These are phyloP conservation scores for Phytophthora tubulina DNA, from an alignment of 352 stramenopile species.

Conservation along the genomic window DNA sequence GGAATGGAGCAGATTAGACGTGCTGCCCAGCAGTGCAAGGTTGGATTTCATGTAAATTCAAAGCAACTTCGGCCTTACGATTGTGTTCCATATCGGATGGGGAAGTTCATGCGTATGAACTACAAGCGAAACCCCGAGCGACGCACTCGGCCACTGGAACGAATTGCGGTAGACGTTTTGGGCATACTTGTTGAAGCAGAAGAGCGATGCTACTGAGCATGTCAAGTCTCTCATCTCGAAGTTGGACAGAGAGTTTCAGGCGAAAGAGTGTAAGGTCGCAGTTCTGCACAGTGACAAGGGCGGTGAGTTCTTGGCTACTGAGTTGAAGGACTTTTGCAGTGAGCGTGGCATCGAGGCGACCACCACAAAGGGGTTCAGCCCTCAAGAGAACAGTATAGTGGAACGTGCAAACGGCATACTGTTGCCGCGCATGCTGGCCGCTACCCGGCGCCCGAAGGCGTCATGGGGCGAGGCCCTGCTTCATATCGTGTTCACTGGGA, in stretches of 20 bases:
- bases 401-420: slow-evolving; percentile 16
- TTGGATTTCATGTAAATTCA: no score
- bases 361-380: slow-evolving; percentile 25
- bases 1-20: slow-evolving; percentile 19
- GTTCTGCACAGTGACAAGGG: slow-evolving; percentile 14
- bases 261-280: not conserved
- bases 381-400: slow-evolving; percentile 36
- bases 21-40: slow-evolving; percentile 6
- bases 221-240: slow-evolving; percentile 7
- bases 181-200: not conserved
- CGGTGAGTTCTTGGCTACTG: slow-evolving; percentile 29
- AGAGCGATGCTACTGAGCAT: slow-evolving; percentile 8
- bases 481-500: slow-evolving; percentile 21
- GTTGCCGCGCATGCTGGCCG: slow-evolving; percentile 6
- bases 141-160: not conserved
- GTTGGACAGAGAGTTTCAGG: slow-evolving; percentile 22
- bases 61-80: slow-evolving; percentile 13
- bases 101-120: slow-evolving; percentile 14
- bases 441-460: slow-evolving; percentile 20
- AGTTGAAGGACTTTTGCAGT: slow-evolving; percentile 9
- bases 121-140: not conserved
- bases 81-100: slow-evolving; percentile 22
- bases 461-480: slow-evolving; percentile 24
- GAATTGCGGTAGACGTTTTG: slow-evolving; percentile 17
- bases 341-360: slow-evolving; percentile 19